Percentiles rank a stretch among this genome's conserved stretches.
Conservation (phyloP, 768 basidiomycete genomes). For the Agrocybe praecox region DNA sequence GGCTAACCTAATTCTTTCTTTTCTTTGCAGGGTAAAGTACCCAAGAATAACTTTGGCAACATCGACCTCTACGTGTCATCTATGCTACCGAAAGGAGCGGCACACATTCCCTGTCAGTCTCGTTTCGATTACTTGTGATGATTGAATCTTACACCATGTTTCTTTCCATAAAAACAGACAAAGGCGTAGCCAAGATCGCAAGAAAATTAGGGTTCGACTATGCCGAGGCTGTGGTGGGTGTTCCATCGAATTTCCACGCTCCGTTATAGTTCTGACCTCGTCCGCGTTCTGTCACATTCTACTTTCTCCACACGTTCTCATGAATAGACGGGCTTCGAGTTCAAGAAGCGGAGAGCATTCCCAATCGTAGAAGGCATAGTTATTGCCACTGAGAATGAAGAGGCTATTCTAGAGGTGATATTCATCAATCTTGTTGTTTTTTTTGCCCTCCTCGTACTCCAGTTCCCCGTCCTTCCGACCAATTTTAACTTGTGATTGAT, state of each 20-base stretch:
- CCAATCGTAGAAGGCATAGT: constrained; percentile 89
- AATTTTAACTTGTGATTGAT: too few relatives aligned
- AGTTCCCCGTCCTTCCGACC: too few relatives aligned
- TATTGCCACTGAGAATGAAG: constrained; percentile 79
- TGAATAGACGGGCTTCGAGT: constrained; percentile 90
- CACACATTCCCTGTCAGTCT: constrained; percentile 87
- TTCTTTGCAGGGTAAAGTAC: constrained; percentile 75
- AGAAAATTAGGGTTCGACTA: constrained; percentile 84
- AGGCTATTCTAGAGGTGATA: constrained; percentile 69
- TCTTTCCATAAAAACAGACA: constrained; percentile 48
- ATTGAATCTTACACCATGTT: constrained; percentile 1
- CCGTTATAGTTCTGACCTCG: background rate
- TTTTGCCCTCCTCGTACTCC: too few relatives aligned
- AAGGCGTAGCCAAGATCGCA: constrained; percentile 88
- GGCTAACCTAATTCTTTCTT: background rate
- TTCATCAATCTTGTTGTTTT: constrained; percentile 8
- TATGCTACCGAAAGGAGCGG: constrained; percentile 90
- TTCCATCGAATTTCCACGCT: too few relatives aligned
- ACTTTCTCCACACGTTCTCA: constrained; percentile 9
- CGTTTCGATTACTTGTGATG: background rate
- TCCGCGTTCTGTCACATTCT: background rate
- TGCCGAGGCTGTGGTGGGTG: constrained; percentile 93
- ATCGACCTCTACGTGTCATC: constrained; percentile 94
- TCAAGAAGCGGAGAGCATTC: constrained; percentile 87
- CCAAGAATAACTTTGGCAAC: constrained; percentile 96